These are phyloP conservation scores for Chrysanthemum makinoi DNA, from an alignment of 129 eudicot species.

Conservation along the genomic window DNA sequence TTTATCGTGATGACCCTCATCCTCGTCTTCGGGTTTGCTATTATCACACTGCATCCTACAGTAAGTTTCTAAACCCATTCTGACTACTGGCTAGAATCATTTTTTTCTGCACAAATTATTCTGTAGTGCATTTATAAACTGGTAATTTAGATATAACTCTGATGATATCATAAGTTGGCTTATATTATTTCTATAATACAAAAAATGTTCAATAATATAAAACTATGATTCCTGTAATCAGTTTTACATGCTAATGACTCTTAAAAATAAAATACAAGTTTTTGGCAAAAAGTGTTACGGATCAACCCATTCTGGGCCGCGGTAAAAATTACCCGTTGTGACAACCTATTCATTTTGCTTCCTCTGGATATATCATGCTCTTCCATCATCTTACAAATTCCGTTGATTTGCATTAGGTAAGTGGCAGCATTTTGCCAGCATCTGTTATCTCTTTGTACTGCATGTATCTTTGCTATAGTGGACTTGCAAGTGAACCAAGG, in stretches of 20 bases:
- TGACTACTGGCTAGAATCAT: constrained; percentile 1
- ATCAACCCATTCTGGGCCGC: not conserved
- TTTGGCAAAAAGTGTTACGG: not conserved
- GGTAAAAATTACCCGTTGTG: not conserved
- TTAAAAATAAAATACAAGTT: not conserved
- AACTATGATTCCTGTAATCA: not conserved
- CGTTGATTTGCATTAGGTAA: constrained; percentile 43
- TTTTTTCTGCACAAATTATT: not conserved
- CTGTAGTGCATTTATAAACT: not conserved
- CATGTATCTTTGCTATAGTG: constrained; percentile 93
- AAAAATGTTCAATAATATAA: not conserved
- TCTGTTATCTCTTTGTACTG: constrained; percentile 88
- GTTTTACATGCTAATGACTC: not conserved
- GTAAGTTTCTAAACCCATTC: constrained; percentile 47
- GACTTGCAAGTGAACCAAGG: constrained; percentile 98
- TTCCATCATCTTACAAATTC: not conserved
- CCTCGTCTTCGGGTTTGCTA: constrained; percentile 72
- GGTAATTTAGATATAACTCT: not conserved
- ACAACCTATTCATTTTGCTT: not conserved
- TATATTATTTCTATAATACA: not conserved
- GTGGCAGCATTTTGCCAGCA: constrained; percentile 95
- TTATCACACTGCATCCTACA: constrained; percentile 78
- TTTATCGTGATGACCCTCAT: constrained; percentile 80
- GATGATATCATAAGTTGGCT: constrained; percentile 8
- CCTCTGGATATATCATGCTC: not conserved